phyloP scores from a whole-genome alignment of 2,329 filamentous ascomycete species.

The Penicillium crustosum region DNA sequence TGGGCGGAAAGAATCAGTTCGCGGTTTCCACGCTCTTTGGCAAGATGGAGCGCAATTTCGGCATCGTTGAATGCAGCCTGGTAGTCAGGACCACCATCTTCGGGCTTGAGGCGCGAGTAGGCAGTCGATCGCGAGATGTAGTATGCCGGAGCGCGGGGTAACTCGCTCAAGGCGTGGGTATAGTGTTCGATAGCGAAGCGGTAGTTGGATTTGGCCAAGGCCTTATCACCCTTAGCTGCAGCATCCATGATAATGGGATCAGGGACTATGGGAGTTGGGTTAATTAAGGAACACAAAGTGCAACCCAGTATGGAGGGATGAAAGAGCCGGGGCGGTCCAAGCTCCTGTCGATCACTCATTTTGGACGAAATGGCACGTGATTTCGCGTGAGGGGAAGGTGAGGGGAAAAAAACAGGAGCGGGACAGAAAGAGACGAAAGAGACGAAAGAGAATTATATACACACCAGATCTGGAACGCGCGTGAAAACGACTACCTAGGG shows the following conservation, averaged over 20 bases:
- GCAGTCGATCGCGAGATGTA: slow-evolving; percentile 79
- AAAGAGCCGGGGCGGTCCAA: background rate
- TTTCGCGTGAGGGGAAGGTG: background rate
- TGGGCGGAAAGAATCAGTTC: slow-evolving; percentile 79
- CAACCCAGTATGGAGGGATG: background rate
- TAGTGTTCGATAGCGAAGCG: slow-evolving; percentile 66
- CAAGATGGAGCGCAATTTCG: slow-evolving; percentile 63
- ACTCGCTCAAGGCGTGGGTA: slow-evolving; percentile 62
- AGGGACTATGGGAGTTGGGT: too few relatives aligned
- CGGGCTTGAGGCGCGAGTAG: slow-evolving; percentile 62
- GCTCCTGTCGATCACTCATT: background rate
- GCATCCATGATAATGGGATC: slow-evolving; percentile 48
- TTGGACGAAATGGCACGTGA: background rate
- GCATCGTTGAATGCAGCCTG: slow-evolving; percentile 65
- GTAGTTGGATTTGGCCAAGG: slow-evolving; percentile 65
- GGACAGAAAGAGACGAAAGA: too few relatives aligned
- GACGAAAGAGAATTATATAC: too few relatives aligned
- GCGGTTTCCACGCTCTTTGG: slow-evolving; percentile 67
- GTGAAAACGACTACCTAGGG: too few relatives aligned
- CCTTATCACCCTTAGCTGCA: slow-evolving; percentile 57
- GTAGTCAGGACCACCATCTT: slow-evolving; percentile 45
- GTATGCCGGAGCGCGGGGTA: slow-evolving; percentile 70
- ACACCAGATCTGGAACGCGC: too few relatives aligned
- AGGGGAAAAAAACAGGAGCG: background rate
- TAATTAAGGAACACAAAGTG: background rate